Evolutionary conservation across 2,329 filamentous ascomycete species (phyloP), one percentile per base, ranked within the genome.

Genomic region (Thielaviopsis euricoi): DNA sequence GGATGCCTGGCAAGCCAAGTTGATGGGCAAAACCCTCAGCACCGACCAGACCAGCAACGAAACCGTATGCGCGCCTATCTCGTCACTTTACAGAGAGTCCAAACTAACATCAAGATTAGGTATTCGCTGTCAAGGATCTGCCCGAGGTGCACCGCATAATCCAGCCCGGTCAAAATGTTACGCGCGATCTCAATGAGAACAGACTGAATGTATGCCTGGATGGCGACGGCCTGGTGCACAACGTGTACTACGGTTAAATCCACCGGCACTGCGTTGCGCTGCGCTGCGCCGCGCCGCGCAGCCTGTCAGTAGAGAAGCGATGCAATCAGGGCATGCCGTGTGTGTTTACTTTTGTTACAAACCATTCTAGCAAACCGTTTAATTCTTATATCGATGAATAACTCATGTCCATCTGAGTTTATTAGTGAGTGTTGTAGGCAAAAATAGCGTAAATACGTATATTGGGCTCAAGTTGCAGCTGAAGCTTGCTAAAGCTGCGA

Each of bases 21-120:
- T 85, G 4, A 75, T 80, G 52, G 81, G 81, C 66, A 85, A 84
- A 77, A 83, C 74, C 53, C 68, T 83, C 13, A 74, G 74, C 12
- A 80, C 81, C 0, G 65, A 69, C 17, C 48, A 50, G 17, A 61
- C 64, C 10, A 67, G 69, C 19, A 76, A 71, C 62, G 78, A 79
- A 66, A 79, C 74, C 9, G 81, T 83, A 69, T 57, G 74, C 63
- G 23, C 9, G 12, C 26, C n/a, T 37, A 22, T 15, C 49, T 25
- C 22, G 17, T 51, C 17, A 7, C 4, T 4, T 40, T 25, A 6
- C 6, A 3, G 1, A 26, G 7, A 49, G 29, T 48, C 23, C 19
- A 6, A 48, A 25, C 22, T 37, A 40, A 54, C 19, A 40, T 10
- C 19, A 56, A 33, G 21, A 29, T 33, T 61, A 84, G 81, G 75